Evolutionary conservation across 768 basidiomycete genomes (phyloP).

Genomic region (Boletus vinaceobasis): DNA sequence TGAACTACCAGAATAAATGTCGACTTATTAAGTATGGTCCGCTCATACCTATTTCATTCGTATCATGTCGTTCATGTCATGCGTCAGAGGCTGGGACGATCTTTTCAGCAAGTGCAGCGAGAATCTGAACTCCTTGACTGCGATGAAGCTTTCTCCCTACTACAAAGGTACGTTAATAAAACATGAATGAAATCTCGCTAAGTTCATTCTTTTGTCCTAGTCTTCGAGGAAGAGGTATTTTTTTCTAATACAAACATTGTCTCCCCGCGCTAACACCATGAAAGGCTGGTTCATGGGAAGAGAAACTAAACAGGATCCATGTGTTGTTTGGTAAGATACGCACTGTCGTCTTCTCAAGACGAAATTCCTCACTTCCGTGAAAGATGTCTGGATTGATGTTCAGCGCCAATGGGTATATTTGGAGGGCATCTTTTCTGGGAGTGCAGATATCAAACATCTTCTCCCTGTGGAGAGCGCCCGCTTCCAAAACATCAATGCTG

Average conservation of each 20-base stretch:
- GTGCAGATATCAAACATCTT: conserved; percentile 98
- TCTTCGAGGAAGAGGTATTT: conserved; percentile 82
- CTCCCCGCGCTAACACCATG: conserved; percentile 6
- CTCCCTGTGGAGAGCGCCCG: conserved; percentile 96
- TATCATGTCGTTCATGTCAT: conserved; percentile 6
- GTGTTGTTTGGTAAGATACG: conserved; percentile 81
- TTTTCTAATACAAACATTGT: not conserved
- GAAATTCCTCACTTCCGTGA: conserved; percentile 6
- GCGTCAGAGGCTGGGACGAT: conserved; percentile 87
- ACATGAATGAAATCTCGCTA: not conserved
- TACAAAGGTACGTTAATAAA: conserved; percentile 70
- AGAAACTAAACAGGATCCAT: conserved; percentile 93
- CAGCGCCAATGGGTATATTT: conserved; percentile 99
- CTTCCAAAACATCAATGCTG: conserved; percentile 97
- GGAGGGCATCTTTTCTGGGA: conserved; percentile 99
- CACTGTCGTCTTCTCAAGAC: not conserved
- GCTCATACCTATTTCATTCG: not conserved
- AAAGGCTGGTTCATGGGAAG: conserved; percentile 90
- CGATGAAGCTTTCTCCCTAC: conserved; percentile 98
- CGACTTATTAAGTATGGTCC: conserved; percentile 75
- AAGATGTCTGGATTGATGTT: conserved; percentile 99
- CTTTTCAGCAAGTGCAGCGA: conserved; percentile 96
- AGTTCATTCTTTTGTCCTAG: conserved; percentile 35
- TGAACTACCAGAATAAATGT: conserved; percentile 99
- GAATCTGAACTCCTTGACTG: conserved; percentile 90